Evolutionary conservation across 306 rosid genomes (phyloP), one percentile per base, ranked within the genome.

Genomic region (Cucurbita pepo): DNA sequence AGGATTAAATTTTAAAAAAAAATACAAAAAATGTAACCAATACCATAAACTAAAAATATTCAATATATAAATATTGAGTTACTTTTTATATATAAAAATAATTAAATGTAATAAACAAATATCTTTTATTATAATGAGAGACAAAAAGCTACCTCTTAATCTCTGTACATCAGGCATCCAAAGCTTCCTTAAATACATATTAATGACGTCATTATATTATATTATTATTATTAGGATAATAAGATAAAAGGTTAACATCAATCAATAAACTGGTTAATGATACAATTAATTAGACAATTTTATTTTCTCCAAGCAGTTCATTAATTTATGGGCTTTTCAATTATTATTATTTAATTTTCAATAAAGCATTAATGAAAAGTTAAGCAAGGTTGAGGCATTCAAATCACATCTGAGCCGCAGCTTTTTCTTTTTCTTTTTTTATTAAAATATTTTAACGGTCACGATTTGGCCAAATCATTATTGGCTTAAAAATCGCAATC

Each of bases 401-500:
- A 69, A 69, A 69, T 50, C 45, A 69, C 3, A 69, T 69, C 74
- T 50, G 30, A 50, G 56, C 74, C 74, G 74, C 51, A 25, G 9
- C 47, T 48, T 50, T 25, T 69, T 48, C 43, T 66, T 4, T 69
- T 48, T 69, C 9, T 15, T 50, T 69, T 69, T 50, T 50, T 9
- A 50, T 45, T 50, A 51, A 34, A 50, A 69, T 51, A 51, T 69
- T 69, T 69, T 8, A 50, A 69, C 51, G 74, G 74, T 34, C 59
- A 30, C 6, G 74, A 69, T 69, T 69, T 7, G 5, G 45, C 59
- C 47, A 50, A 69, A 5, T 59, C 51, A 69, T 69, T 51, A 69
- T 69, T 69, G 74, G 74, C 58, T 69, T 36, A 50, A 8, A 34
- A 63, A 63, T 63, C 18, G 54, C 72, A 64, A n/a, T 63, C 40